These are phyloP conservation scores for Cyclocybe cylindracea DNA, from an alignment of 768 basidiomycete species.

Conservation along the genomic window DNA sequence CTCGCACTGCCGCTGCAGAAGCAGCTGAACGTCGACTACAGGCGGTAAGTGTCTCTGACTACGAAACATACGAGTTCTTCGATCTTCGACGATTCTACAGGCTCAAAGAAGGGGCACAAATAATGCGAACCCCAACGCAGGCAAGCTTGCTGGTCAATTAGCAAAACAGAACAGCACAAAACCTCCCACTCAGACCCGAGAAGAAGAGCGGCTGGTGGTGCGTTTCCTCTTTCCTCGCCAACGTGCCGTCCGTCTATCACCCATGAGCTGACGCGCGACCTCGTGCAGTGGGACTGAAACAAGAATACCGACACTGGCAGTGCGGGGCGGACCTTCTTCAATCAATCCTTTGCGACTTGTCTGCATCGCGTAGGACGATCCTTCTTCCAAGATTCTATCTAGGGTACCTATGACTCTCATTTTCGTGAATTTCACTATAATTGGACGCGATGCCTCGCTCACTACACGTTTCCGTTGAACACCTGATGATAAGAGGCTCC, in stretches of 20 bases:
- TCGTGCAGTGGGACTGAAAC: conserved; percentile 38
- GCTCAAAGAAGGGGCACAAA: conserved; percentile 44
- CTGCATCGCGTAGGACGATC: neutral
- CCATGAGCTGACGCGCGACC: conserved; percentile 8
- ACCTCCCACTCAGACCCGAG: conserved; percentile 30
- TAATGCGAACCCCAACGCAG: conserved; percentile 47
- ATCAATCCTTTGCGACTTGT: neutral
- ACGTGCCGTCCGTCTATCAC: neutral
- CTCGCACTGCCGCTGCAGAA: conserved; percentile 58
- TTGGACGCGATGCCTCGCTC: conserved; percentile 18
- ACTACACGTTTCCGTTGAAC: conserved; percentile 19
- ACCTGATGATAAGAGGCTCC: conserved; percentile 1
- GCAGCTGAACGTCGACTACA: conserved; percentile 63
- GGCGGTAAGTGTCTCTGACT: conserved; percentile 42
- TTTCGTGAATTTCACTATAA: conserved; percentile 15
- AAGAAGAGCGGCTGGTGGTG: conserved; percentile 44
- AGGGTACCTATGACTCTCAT: neutral
- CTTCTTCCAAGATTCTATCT: neutral
- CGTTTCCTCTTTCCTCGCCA: conserved; percentile 17
- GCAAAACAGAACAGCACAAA: conserved; percentile 38
- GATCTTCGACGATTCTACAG: conserved; percentile 30
- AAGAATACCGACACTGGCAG: neutral
- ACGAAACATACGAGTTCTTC: conserved; percentile 18
- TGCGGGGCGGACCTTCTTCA: conserved; percentile 8
- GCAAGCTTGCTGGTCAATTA: conserved; percentile 44